These are phyloP conservation scores for Yarrowia porcina DNA, from an alignment of 805 yeast species.

Conservation along the genomic window DNA sequence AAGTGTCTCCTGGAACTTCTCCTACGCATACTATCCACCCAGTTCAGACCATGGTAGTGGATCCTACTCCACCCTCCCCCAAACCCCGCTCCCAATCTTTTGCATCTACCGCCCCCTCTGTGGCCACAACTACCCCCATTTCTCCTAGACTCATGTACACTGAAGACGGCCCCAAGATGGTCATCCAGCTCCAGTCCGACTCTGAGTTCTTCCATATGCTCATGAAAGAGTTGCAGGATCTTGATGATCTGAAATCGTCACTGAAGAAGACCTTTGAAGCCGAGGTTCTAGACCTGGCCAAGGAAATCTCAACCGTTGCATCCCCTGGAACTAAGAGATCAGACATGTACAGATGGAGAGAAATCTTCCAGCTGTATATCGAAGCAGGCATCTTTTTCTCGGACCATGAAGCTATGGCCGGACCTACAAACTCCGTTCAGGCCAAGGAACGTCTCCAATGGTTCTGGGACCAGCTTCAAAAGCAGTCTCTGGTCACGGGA, in stretches of 20 bases:
- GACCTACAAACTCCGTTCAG: conserved; percentile 47
- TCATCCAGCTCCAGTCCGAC: conserved; percentile 54
- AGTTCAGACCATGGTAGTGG: not conserved
- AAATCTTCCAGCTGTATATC: conserved; percentile 59
- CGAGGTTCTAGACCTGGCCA: conserved; percentile 46
- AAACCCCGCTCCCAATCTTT: not conserved
- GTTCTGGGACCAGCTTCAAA: conserved; percentile 44
- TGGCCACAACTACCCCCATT: conserved; percentile 3
- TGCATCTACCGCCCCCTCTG: not conserved
- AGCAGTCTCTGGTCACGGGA: conserved; percentile 40
- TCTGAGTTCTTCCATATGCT: conserved; percentile 57
- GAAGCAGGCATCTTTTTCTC: conserved; percentile 65
- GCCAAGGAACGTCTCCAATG: conserved; percentile 45
- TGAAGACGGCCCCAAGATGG: conserved; percentile 28
- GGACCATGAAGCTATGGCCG: conserved; percentile 46
- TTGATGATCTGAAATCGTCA: conserved; percentile 44
- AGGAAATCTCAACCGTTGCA: conserved; percentile 42
- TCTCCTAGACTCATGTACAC: conserved; percentile 21
- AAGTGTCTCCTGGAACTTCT: not conserved
- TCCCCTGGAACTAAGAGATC: conserved; percentile 45
- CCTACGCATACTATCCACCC: not conserved
- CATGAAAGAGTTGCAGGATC: conserved; percentile 50
- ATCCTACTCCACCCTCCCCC: not conserved
- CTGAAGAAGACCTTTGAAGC: conserved; percentile 46
- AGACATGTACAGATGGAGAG: conserved; percentile 69